Evolutionary conservation across 176 grass and related monocot species (phyloP), one percentile per base, ranked within the genome.

Genomic region (Musa itinerans): DNA sequence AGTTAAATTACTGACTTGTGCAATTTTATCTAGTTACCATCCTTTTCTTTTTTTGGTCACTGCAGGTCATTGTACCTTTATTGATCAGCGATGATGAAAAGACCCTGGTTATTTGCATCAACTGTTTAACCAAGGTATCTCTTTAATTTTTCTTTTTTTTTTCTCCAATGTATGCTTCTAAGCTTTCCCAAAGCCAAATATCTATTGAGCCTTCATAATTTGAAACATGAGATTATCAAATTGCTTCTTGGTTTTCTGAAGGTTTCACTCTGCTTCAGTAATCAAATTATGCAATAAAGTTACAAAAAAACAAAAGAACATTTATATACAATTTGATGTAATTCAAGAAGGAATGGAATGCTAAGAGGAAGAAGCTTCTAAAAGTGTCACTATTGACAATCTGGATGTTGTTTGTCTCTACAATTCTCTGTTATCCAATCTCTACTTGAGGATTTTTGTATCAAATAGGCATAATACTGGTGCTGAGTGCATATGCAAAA

Each of bases 71-170:
- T 69, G 91, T 88, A 66, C 95, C 95, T 83, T 81, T 94, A 73
- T 84, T 99, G 78, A 91, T 99, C 78, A 84, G 76, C 86, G 91
- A 99, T 48, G 95, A 94, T 83, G 95, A 99, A 83, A 99, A 91
- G 89, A 94, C 87, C 54, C 90, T 99, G 69, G 91, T 99, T 72
- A 84, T 94, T 68, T 89, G 90, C 77, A 94, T 99, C 84, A 99
- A 92, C 83, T 99, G 84, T 87, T 92, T 99, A 81, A 99, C 95
- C 78, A 99, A 99, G 95, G 95, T 99, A 87, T 78, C 43, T 81
- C 29, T 51, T 66, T 65, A 10, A 8, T 77, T 21, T 20, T 66
- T 66, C 10, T 24, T 16, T 51, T 78, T 43, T 43, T 82, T 29
- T 25, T 2, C 19, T 8, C 43, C 72, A 25, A 51, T n/a, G 1